Percentiles rank a stretch among this genome's conserved stretches.
Evolutionary conservation across 2,329 filamentous ascomycete species (phyloP).

Genomic region (Calonectria pseudoturangicola): DNA sequence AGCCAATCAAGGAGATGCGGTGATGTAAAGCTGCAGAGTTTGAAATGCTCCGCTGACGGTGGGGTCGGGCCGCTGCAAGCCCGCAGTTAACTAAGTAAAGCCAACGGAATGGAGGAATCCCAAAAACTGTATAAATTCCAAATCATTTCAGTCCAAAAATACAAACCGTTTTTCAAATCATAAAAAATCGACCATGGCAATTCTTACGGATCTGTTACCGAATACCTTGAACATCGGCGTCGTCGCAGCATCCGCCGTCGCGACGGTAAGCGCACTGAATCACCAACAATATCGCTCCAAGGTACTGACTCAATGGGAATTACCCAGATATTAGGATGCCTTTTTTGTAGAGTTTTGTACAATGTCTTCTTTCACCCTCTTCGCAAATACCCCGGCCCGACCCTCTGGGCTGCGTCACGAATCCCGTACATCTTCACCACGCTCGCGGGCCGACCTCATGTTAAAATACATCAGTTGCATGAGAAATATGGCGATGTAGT

Average conservation of each 20-base stretch:
- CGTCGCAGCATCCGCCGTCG: not conserved
- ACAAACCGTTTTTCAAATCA: not conserved
- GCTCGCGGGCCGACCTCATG: not conserved
- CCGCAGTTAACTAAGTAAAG: not conserved
- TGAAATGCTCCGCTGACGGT: not conserved
- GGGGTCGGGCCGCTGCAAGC: not conserved
- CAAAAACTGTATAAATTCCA: not conserved
- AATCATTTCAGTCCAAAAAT: not conserved
- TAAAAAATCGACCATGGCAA: not conserved
- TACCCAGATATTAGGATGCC: not conserved
- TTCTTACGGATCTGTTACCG: not conserved
- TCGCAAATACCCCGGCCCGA: not conserved
- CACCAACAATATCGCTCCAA: too few relatives aligned
- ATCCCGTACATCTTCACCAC: not conserved
- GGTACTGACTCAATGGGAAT: too few relatives aligned
- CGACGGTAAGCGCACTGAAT: not conserved
- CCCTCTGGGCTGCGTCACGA: not conserved
- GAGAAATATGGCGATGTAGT: slow-evolving; percentile 59
- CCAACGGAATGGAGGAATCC: not conserved
- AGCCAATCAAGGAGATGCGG: not conserved
- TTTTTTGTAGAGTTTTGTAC: not conserved
- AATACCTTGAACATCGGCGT: not conserved
- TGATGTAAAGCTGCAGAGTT: not conserved
- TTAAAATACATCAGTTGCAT: slow-evolving; percentile 40
- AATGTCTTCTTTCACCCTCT: not conserved